A percentile compares a stretch with the other conserved stretches of the same genome.
These are phyloP conservation scores for Backusella circina DNA, from an alignment of 192 early-diverging fungal species.

Conservation along the genomic window DNA sequence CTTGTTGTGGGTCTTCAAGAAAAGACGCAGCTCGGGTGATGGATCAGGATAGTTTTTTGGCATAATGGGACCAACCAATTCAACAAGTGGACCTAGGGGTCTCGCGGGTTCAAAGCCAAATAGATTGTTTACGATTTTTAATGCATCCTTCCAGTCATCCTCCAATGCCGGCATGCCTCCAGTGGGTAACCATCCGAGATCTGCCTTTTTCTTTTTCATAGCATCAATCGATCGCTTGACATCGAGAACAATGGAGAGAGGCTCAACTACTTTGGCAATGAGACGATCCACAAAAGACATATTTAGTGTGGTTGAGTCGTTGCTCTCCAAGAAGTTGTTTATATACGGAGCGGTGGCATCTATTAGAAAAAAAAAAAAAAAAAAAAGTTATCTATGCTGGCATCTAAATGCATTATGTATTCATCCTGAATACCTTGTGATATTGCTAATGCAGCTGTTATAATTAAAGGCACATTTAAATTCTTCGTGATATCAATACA, in stretches of 20 bases:
- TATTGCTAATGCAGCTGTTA: slow-evolving; percentile 17
- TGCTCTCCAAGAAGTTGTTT: not conserved
- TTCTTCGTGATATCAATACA: slow-evolving; percentile 13
- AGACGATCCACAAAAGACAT: slow-evolving; percentile 7
- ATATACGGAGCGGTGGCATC: slow-evolving; percentile 18
- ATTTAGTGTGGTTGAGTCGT: not conserved
- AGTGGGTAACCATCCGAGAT: not conserved
- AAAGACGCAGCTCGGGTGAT: not conserved
- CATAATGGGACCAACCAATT: slow-evolving; percentile 34
- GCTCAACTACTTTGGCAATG: not conserved
- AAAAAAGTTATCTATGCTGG: too few species aligned
- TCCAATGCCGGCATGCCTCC: not conserved
- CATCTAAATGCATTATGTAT: too few species aligned
- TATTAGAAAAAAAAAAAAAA: too few species aligned
- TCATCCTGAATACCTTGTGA: slow-evolving; percentile 9
- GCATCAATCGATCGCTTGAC: not conserved
- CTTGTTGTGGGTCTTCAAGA: slow-evolving; percentile 11
- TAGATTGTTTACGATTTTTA: slow-evolving; percentile 27
- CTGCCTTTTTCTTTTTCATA: not conserved
- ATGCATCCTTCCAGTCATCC: not conserved
- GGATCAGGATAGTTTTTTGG: slow-evolving; percentile 13
- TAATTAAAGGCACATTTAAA: slow-evolving; percentile 13
- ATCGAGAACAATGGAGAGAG: not conserved
- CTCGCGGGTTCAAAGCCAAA: slow-evolving; percentile 24
- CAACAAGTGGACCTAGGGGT: slow-evolving; percentile 20